These are phyloP conservation scores for Colletotrichum eleusines DNA, from an alignment of 2,329 filamentous ascomycete species.

Conservation along the genomic window DNA sequence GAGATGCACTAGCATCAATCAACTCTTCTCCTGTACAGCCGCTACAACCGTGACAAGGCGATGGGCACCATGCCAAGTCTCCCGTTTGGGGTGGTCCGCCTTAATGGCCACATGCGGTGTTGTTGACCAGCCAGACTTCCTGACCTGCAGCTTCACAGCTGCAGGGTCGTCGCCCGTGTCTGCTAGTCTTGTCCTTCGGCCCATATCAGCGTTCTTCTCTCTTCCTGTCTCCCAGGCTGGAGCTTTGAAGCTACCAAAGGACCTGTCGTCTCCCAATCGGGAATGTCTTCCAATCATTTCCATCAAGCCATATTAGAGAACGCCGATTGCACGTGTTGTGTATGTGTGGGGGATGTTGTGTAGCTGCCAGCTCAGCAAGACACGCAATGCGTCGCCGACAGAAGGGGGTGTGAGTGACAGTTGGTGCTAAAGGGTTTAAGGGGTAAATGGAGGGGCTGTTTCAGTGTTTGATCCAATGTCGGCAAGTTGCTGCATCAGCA, in stretches of 20 bases:
- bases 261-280: constrained; percentile 53
- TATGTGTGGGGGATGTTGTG: constrained; percentile 43
- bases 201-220: constrained; percentile 31
- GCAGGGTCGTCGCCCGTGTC: constrained; percentile 21
- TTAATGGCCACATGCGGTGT: constrained; percentile 32
- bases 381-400: constrained; percentile 30
- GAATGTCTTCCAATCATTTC: constrained; percentile 48
- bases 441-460: constrained; percentile 14
- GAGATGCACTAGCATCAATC: constrained; percentile 41
- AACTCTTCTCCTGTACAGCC: constrained; percentile 28
- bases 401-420: constrained; percentile 28
- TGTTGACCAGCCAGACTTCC: constrained; percentile 29
- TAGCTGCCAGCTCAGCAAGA: constrained; percentile 33
- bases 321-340: constrained; percentile 42
- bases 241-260: constrained; percentile 75
- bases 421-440: constrained; percentile 27
- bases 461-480: constrained; percentile 13
- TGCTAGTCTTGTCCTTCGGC: constrained; percentile 34
- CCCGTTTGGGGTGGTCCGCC: constrained; percentile 16
- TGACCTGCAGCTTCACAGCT: constrained; percentile 29
- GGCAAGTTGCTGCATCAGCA: constrained; percentile 19
- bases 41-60: constrained; percentile 3
- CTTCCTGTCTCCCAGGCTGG: constrained; percentile 61
- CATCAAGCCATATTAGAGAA: constrained; percentile 54
- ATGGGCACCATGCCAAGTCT: constrained; percentile 13